Evolutionary conservation across 768 basidiomycete genomes (phyloP).

Genomic region (Dacryopinax primogenitus): DNA sequence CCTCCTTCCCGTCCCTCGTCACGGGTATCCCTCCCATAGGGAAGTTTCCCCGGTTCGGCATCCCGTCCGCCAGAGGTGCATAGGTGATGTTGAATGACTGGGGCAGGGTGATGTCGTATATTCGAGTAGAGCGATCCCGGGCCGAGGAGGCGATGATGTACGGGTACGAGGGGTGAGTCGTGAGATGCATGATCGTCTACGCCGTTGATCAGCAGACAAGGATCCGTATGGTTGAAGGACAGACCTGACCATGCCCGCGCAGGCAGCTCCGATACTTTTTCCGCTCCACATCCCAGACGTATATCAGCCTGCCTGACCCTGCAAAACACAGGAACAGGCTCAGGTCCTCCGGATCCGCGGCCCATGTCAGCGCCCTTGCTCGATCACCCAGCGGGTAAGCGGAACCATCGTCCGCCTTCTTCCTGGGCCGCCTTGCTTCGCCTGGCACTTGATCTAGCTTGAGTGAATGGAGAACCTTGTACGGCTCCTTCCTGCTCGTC

Average conservation of each 20-base stretch:
- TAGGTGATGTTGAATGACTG: not conserved
- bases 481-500: not conserved
- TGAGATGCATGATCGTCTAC: constrained; percentile 5
- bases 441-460: not conserved
- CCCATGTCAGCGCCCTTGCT: not conserved
- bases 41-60: constrained; percentile 7
- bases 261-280: not conserved
- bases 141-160: not conserved
- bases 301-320: not conserved
- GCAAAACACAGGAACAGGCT: not conserved
- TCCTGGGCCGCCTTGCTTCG: not conserved
- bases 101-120: constrained; percentile 3
- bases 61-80: not conserved
- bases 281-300: not conserved
- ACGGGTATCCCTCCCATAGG: not conserved
- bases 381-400: not conserved
- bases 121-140: not conserved
- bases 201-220: not conserved
- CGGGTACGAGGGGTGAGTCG: not conserved
- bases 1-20: not conserved
- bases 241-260: not conserved
- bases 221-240: not conserved
- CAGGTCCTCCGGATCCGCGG: not conserved
- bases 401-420: not conserved
- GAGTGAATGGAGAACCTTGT: not conserved